Evolutionary conservation across 805 yeast genomes (phyloP).

Genomic region (Candida qinlingensis): DNA sequence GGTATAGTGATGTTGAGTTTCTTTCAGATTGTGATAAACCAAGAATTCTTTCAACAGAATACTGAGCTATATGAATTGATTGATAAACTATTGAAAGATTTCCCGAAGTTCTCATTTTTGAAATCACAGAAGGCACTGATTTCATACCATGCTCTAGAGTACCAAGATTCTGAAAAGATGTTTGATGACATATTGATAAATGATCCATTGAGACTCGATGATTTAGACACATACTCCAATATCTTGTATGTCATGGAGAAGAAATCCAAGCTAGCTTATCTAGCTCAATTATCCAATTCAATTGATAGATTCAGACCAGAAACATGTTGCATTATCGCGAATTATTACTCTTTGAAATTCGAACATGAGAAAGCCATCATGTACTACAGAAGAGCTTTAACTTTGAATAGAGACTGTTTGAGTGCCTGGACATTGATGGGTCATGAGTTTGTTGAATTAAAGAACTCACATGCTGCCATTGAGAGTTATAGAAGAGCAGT

Average conservation of each 20-base stretch:
- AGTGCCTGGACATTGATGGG: slow-evolving; percentile 99
- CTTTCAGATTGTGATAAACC: slow-evolving; percentile 30
- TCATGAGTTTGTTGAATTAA: slow-evolving; percentile 94
- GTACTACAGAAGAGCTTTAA: slow-evolving; percentile 86
- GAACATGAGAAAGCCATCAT: slow-evolving; percentile 94
- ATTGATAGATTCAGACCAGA: slow-evolving; percentile 89
- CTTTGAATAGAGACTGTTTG: slow-evolving; percentile 71
- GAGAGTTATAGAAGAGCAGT: slow-evolving; percentile 92
- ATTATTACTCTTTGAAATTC: slow-evolving; percentile 84
- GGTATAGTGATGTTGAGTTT: slow-evolving; percentile 14
- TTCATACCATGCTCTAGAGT: slow-evolving; percentile 80
- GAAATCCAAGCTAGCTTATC: slow-evolving; percentile 70
- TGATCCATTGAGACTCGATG: slow-evolving; percentile 88
- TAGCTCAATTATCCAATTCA: slow-evolving; percentile 80
- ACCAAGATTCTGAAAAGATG: slow-evolving; percentile 67
- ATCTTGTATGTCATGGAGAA: slow-evolving; percentile 92
- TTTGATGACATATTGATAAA: slow-evolving; percentile 67
- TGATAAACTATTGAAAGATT: slow-evolving; percentile 41
- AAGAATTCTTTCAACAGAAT: slow-evolving; percentile 73
- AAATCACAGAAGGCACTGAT: slow-evolving; percentile 79
- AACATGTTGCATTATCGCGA: slow-evolving; percentile 91
- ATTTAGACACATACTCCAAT: slow-evolving; percentile 90
- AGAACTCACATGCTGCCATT: slow-evolving; percentile 95
- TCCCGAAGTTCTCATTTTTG: slow-evolving; percentile 72
- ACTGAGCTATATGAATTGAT: slow-evolving; percentile 47